Base-by-base conservation (phyloP, 1,139 yeast genomes). In the Saccharomyces hybrid region DNA sequence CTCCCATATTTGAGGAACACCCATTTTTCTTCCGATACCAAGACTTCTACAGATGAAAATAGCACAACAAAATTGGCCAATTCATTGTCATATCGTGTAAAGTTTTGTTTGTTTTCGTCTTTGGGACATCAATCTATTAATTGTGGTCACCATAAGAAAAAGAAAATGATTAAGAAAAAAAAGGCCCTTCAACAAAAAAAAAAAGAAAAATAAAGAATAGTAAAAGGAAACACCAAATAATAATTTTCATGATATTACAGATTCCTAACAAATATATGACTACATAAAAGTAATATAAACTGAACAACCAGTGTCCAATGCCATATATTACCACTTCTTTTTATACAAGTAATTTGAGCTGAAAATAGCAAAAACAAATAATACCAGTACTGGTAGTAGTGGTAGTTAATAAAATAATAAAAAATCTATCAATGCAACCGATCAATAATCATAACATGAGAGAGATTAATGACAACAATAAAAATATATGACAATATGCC, bases 1-100 rank as follows among this genome's bases (percentile, higher is more conserved):
- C 16, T 77, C 79, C 88, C 88, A 83, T 48, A 82, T 72, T 25
- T 78, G 78, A 2, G 80, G 74, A 5, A 82, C 80, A 9, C 87
- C 87, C 88, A 83, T 83, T 26, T 32, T 47, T 32, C 26, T 7
- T 16, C 23, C 31, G 23, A 19, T 42, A 14, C 11, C 23, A 42
- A 23, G 26, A 42, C 1, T 3, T 23, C 14, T 42, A 6, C 44
- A 4, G n/a, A 14, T 23, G 27, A 13, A 16, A 42, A 42, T 11
- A 42, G 27, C 25, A 42, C 38, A 32, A 32, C 9, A 32, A 13
- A 32, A 32, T 19, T 32, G n/a, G 38, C 19, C 38, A 32, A 13
- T 11, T n/a, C 38, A n/a, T 32, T 32, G 19, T 2, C 14, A 32
- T 11, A 32, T 32, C 38, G 14, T 32, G 38, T 32, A 32, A 1